These are phyloP conservation scores for Boechera retrofracta DNA, from an alignment of 345 rosid genomes.

Conservation along the genomic window DNA sequence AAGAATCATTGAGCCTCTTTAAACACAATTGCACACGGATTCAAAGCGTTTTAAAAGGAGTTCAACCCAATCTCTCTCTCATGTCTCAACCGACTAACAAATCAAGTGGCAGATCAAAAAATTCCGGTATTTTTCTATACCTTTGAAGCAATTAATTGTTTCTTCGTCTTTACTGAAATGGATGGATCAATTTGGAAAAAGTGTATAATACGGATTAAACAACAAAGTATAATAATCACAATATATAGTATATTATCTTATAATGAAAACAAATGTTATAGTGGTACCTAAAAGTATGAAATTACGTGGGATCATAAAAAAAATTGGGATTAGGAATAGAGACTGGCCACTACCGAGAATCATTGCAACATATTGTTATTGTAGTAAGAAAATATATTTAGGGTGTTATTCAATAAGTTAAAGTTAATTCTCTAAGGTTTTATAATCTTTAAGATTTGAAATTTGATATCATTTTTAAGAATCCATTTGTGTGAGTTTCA, in stretches of 20 bases:
- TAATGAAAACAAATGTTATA: background rate
- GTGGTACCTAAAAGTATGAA: background rate
- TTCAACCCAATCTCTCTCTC: background rate
- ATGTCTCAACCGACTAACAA: background rate
- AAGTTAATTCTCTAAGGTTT: too few species aligned
- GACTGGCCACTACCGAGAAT: constrained; percentile 7
- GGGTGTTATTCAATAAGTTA: too few species aligned
- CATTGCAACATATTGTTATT: constrained; percentile 17
- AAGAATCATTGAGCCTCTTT: background rate
- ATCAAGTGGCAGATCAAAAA: too few species aligned
- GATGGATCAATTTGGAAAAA: background rate
- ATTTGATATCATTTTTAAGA: too few species aligned
- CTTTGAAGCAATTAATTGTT: background rate
- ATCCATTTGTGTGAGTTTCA: too few species aligned
- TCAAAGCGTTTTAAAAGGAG: background rate
- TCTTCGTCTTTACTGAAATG: background rate
- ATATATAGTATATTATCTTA: background rate
- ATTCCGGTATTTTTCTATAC: background rate
- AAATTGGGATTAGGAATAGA: background rate
- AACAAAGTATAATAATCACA: background rate
- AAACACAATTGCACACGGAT: background rate
- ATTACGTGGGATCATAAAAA: constrained; percentile 4
- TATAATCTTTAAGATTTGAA: too few species aligned
- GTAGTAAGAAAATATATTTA: background rate
- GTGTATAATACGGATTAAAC: background rate